Evolutionary conservation across 2,329 filamentous ascomycete genomes (phyloP).

Genomic region (Talaromyces verruculosus): DNA sequence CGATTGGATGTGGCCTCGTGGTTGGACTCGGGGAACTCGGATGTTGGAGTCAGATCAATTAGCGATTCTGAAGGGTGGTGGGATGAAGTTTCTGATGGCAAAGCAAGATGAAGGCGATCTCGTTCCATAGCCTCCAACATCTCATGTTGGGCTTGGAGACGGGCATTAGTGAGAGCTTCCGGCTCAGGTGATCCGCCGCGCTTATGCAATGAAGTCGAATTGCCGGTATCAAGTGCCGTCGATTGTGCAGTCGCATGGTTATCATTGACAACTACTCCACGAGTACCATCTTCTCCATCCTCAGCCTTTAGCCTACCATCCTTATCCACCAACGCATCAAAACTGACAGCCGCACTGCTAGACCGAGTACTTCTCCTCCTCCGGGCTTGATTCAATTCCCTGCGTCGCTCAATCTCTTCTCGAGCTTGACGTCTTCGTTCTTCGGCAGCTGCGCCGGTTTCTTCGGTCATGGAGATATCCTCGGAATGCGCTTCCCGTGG

Average conservation of each 20-base stretch:
- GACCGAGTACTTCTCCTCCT: constrained; percentile 29
- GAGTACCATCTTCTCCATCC: not conserved
- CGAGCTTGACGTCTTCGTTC: constrained; percentile 46
- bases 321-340: constrained; percentile 48
- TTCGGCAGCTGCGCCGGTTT: constrained; percentile 44
- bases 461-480: constrained; percentile 52
- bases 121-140: constrained; percentile 25
- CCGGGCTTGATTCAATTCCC: constrained; percentile 41
- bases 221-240: constrained; percentile 38
- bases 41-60: constrained; percentile 48
- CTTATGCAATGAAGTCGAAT: constrained; percentile 31
- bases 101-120: constrained; percentile 30
- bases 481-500: constrained; percentile 41
- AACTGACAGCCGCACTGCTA: constrained; percentile 32
- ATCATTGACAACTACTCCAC: constrained; percentile 11
- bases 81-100: constrained; percentile 35
- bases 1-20: constrained; percentile 22
- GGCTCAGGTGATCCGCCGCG: constrained; percentile 21
- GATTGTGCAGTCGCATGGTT: constrained; percentile 32
- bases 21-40: constrained; percentile 39
- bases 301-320: constrained; percentile 37
- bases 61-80: constrained; percentile 45
- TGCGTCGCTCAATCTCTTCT: constrained; percentile 48
- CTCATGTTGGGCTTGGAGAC: constrained; percentile 24
- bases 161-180: constrained; percentile 18